Evolutionary conservation across 495 filamentous ascomycete genomes (phyloP), one percentile per base, ranked within the genome.

Genomic region (Penicillium egyptiacum): DNA sequence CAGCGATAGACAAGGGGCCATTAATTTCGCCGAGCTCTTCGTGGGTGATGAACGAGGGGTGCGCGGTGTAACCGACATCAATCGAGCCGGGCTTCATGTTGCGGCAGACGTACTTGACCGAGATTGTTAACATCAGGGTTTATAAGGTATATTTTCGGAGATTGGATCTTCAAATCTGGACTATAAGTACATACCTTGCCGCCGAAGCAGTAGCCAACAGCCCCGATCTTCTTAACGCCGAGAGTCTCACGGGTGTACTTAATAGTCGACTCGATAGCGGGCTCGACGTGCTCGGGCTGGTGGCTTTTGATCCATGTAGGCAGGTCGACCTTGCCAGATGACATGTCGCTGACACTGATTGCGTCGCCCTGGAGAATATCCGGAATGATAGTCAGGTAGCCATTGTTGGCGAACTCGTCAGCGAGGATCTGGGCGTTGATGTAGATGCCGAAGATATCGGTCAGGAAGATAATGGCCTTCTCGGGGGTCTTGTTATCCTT

Each of bases 351-450:
- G 45, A 66, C 62, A 16, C 64, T 53, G 62, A 90, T 65, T 16
- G 83, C 62, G 62, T 95, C 88, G 49, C 88, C 90, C 41, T 86
- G 79, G 79, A 93, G 90, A 56, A 88, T 73, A 69, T 96, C 91
- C 55, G 89, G 82, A 61, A 96, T 76, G 22, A 92, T 70, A 43
- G 84, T 85, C 20, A 88, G 79, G 71, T 92, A 96, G 42, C 91
- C 91, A 66, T 89, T 88, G 63, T 83, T 85, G 55, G 91, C 91
- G 58, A 82, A 90, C 68, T 90, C 87, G 75, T 95, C 91, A 56
- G 90, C 90, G 55, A 92, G 77, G 70, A 96, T 82, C 76, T 92
- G 78, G 66, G 83, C 77, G 75, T 95, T 95, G 69, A 82, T 75
- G 79, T 84, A 91, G 70, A 90, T 82, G 57, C 87, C 82, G 63